These are phyloP conservation scores for Pythium monospermum DNA, from an alignment of 352 stramenopile genomes.

Conservation along the genomic window DNA sequence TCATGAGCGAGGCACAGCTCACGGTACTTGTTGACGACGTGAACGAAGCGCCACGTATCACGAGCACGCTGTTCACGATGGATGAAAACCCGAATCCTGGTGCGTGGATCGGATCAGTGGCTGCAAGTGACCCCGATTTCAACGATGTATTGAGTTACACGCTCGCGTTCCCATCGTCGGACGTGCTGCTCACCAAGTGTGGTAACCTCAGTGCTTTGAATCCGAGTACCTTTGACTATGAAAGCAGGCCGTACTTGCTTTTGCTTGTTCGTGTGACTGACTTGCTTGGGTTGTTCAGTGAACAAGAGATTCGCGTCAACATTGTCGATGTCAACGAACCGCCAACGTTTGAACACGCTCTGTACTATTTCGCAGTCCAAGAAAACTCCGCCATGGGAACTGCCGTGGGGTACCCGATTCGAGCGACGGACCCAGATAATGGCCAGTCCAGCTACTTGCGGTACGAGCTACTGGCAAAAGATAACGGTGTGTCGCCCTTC, in stretches of 20 bases:
- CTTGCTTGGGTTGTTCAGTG: conserved; percentile 26
- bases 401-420: conserved; percentile 42
- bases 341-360: conserved; percentile 32
- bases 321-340: conserved; percentile 51
- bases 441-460: conserved; percentile 41
- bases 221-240: conserved; percentile 38
- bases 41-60: conserved; percentile 38
- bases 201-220: conserved; percentile 41
- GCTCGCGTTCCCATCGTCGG: conserved; percentile 24
- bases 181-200: conserved; percentile 29
- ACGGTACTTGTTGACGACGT: conserved; percentile 44
- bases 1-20: conserved; percentile 32
- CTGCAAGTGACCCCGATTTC: conserved; percentile 30
- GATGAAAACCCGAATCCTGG: conserved; percentile 39
- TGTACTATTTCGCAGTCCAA: conserved; percentile 31
- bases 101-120: conserved; percentile 34
- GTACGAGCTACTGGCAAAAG: conserved; percentile 40
- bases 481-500: conserved; percentile 35
- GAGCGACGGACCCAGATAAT: conserved; percentile 37
- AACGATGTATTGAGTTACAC: conserved; percentile 27
- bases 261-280: conserved; percentile 34
- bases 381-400: conserved; percentile 36
- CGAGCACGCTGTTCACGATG: conserved; percentile 32
- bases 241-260: conserved; percentile 31
- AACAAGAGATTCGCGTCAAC: conserved; percentile 36